Evolutionary conservation across 208 protist species (phyloP).

Genomic region (Leishmania martiniquensis): DNA sequence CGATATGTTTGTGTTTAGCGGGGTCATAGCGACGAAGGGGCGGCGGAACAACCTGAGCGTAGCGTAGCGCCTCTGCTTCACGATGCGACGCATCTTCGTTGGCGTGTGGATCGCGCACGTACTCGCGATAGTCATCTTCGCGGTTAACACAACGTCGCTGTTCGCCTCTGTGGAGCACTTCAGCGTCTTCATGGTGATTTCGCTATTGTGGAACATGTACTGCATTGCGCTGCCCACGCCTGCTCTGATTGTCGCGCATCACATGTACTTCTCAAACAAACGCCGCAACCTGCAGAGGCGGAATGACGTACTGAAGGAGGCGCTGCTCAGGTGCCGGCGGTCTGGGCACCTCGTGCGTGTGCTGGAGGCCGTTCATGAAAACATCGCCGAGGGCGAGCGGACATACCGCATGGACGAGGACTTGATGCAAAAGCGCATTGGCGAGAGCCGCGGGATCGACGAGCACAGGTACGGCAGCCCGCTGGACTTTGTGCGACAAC

Average conservation of each 20-base stretch:
- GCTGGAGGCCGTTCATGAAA: conserved; percentile 39
- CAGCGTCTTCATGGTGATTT: conserved; percentile 66
- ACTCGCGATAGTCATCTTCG: conserved; percentile 55
- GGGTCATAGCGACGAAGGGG: conserved; percentile 61
- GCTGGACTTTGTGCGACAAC: conserved; percentile 25
- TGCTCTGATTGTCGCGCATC: conserved; percentile 53
- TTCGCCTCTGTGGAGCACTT: conserved; percentile 53
- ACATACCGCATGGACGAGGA: conserved; percentile 37
- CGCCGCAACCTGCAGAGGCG: conserved; percentile 57
- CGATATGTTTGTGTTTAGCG: conserved; percentile 65
- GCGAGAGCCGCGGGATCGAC: conserved; percentile 34
- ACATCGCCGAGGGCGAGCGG: conserved; percentile 23
- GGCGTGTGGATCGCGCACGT: conserved; percentile 53
- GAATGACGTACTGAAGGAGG: conserved; percentile 41
- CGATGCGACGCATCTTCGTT: conserved; percentile 38
- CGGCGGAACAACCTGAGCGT: conserved; percentile 65
- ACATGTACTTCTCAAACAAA: conserved; percentile 55
- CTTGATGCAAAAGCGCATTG: conserved; percentile 25
- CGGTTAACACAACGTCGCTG: conserved; percentile 55
- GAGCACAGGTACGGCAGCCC: conserved; percentile 21
- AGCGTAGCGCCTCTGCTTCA: conserved; percentile 66
- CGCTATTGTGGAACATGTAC: conserved; percentile 65
- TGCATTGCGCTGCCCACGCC: conserved; percentile 49
- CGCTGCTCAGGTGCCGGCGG: conserved; percentile 32
- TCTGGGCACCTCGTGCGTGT: conserved; percentile 18